Base-by-base conservation (phyloP, 148 eudicot genomes). In the Rhododendron kiyosumense region DNA sequence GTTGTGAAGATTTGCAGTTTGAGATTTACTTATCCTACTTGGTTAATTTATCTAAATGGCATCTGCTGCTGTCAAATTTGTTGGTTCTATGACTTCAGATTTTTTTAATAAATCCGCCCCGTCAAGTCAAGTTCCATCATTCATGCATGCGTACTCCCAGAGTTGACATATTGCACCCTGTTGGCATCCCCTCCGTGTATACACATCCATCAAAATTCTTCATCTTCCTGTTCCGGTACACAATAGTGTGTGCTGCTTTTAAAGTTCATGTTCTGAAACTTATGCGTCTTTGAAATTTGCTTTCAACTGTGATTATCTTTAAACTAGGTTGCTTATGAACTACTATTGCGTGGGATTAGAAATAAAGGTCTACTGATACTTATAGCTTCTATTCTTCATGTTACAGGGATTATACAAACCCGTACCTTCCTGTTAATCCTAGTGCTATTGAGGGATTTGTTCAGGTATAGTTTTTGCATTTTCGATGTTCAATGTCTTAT, bases 341-440 rank as follows among this genome's bases (percentile, higher is more conserved):
- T 22, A 20, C 26, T 59, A 59, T 59, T 59, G 65, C n/a, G 2
- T 20, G 65, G 65, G n/a, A 59, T 59, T 17, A 59, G 65, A 22
- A 57, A 57, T 18, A 20, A 18, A 57, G 65, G 65, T 59, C n/a
- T 59, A 22, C 65, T 59, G 65, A 1, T 59, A 22, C 65, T 20
- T 59, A 22, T 20, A 59, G 8, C 26, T 59, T 59, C 8, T 59
- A 20, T 59, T 59, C 61, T 54, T 59, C 65, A 59, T 59, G 9
- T 20, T 59, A 59, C 94, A 95, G 96, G 92, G 98, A 95, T 80
- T 95, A 95, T 59, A 95, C 96, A 61, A 95, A 95, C 87, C 98
- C 98, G 2, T 91, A 91, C 86, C 96, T 95, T 87, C 98, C 98
- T 59, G 98, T 95, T 75, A 90, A 91, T 87, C 88, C 96, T 34